Evolutionary conservation across 2,329 filamentous ascomycete species (phyloP).

Genomic region (Aspergillus spinulosporus): DNA sequence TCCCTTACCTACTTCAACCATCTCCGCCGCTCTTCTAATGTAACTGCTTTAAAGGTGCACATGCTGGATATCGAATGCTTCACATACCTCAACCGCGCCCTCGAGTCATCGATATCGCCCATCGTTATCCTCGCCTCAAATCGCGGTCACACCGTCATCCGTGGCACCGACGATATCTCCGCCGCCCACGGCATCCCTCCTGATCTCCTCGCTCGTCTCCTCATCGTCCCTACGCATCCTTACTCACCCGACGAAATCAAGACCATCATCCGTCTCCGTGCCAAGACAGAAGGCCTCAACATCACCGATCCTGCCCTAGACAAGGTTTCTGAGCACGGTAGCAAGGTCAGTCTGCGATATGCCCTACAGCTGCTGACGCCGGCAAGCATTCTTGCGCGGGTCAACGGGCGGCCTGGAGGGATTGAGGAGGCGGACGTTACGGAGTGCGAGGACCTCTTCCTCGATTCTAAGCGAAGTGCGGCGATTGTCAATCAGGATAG

Average conservation of each 20-base stretch:
- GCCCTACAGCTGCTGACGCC: constrained; percentile 89
- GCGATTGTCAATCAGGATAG: constrained; percentile 66
- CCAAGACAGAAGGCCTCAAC: constrained; percentile 75
- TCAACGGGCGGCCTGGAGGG: constrained; percentile 69
- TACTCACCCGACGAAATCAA: constrained; percentile 90
- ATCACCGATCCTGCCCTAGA: constrained; percentile 81
- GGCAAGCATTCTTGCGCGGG: constrained; percentile 84
- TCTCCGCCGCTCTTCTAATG: constrained; percentile 15
- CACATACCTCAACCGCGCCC: constrained; percentile 96
- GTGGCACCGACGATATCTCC: constrained; percentile 74
- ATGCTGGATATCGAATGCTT: constrained; percentile 99
- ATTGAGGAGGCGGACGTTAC: constrained; percentile 76
- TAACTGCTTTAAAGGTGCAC: constrained; percentile 68
- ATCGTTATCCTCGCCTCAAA: constrained; percentile 98
- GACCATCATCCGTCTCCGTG: constrained; percentile 81
- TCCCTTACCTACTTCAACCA: constrained; percentile 22
- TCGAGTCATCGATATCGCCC: constrained; percentile 90
- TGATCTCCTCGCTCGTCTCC: constrained; percentile 87
- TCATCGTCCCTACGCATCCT: constrained; percentile 92
- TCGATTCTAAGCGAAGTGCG: constrained; percentile 78
- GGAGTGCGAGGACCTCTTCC: constrained; percentile 81
- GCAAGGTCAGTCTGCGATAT: constrained; percentile 86
- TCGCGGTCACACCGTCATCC: constrained; percentile 88
- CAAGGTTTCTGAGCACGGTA: constrained; percentile 82
- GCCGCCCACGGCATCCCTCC: constrained; percentile 92